Conservation (phyloP, 1,284 basidiomycete species). For the Marasmius fiardii region DNA sequence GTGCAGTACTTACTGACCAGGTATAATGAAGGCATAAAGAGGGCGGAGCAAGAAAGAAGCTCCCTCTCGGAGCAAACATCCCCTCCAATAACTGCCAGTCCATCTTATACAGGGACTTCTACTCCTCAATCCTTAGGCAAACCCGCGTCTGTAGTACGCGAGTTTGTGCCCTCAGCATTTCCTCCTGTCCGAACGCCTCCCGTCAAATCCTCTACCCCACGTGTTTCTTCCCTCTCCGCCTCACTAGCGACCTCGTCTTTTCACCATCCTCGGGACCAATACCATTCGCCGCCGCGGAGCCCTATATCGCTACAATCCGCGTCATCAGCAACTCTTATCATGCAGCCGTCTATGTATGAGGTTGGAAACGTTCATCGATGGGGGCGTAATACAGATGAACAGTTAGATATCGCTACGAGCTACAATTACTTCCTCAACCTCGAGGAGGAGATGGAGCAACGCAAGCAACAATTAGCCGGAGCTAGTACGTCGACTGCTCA, state of each 20-base stretch:
- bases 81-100: constrained; percentile 3
- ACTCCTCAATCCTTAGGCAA: background rate
- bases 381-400: constrained; percentile 56
- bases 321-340: constrained; percentile 33
- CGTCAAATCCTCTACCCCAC: constrained; percentile 33
- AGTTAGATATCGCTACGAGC: constrained; percentile 63
- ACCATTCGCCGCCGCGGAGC: constrained; percentile 15
- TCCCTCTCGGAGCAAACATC: constrained; percentile 9
- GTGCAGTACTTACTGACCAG: constrained; percentile 63
- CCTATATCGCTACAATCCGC: constrained; percentile 24
- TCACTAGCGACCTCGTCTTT: constrained; percentile 62
- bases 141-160: constrained; percentile 32
- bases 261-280: constrained; percentile 42
- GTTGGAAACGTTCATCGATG: constrained; percentile 40
- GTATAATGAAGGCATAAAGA: constrained; percentile 50
- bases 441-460: constrained; percentile 53
- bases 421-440: constrained; percentile 60
- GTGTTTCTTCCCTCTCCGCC: constrained; percentile 62
- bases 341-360: constrained; percentile 25
- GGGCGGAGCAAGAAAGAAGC: constrained; percentile 40
- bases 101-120: constrained; percentile 4
- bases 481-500: background rate
- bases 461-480: constrained; percentile 20
- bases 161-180: constrained; percentile 47
- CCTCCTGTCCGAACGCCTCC: constrained; percentile 18